Base-by-base conservation (phyloP, 2,329 filamentous ascomycete species). In the Xylaria sp. region DNA sequence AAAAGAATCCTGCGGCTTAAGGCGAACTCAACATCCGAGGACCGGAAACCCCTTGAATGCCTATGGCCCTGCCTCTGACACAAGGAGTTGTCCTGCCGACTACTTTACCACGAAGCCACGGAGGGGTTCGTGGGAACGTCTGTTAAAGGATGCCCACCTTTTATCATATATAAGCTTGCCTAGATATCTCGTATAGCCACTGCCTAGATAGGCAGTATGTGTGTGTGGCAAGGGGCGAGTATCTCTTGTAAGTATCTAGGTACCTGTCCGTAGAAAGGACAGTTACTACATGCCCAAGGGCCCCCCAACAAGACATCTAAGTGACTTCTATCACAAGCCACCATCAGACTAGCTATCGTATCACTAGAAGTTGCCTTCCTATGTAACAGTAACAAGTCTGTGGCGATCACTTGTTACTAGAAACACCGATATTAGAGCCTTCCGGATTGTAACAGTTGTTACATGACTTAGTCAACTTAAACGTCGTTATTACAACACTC, bases 1-100 rank as follows among this genome's bases (percentile, higher is more conserved):
- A 57, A 63, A 63, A 57, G 53, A 63, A 63, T 36, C 60, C 42
- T 3, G 20, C 33, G 44, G 44, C 39, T 49, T 38, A 45, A 63
- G 45, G 22, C 44, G 20, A 27, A 27, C 59, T 62, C 49, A 47
- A 47, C 38, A 54, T 61, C 47, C 58, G 38, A 17, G 50, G 49
- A 55, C 59, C 38, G 59, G 59, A 61, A 61, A 61, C 27, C 59
- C 39, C 29, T 31, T 61, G 47, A 51, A 61, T 61, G 44, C 20
- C 56, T 59, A 50, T 59, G 44, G 44, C 56, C 42, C 56, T 59
- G 29, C 56, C 45, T 60, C 38, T 61, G 38, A 53, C 36, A 61
- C 38, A 55, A 17, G 50, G 33, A 51, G 55, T 56, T 62, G 17
- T 61, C 49, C 59, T 54, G 38, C 25, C 38, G 59, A 54, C 50